A percentile compares a stretch with the other conserved stretches of the same genome.
Conservation (phyloP, 495 filamentous ascomycete genomes). For the Filosporella fistucella region DNA sequence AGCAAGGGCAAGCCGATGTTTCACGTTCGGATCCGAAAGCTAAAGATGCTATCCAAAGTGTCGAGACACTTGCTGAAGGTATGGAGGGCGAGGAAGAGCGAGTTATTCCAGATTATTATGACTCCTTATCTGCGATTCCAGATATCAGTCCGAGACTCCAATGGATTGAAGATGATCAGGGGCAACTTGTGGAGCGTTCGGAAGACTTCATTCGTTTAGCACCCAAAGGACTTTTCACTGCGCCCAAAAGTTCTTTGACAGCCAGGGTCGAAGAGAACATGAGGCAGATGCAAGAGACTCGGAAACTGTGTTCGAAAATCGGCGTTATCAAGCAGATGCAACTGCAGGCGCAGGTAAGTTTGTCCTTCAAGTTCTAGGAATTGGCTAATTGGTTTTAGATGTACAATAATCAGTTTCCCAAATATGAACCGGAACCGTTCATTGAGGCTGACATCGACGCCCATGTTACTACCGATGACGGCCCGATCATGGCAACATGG, state of each 20-base stretch:
- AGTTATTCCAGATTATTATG: slow-evolving; percentile 88
- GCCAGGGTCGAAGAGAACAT: slow-evolving; percentile 85
- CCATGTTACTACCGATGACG: slow-evolving; percentile 81
- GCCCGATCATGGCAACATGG: slow-evolving; percentile 77
- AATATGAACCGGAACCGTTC: slow-evolving; percentile 92
- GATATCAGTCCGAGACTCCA: slow-evolving; percentile 69
- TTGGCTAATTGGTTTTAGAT: slow-evolving; percentile 52
- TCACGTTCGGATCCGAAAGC: slow-evolving; percentile 32
- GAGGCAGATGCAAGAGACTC: slow-evolving; percentile 91
- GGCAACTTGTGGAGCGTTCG: slow-evolving; percentile 77
- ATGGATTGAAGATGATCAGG: slow-evolving; percentile 85
- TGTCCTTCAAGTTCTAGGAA: slow-evolving; percentile 11
- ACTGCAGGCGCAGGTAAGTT: slow-evolving; percentile 82
- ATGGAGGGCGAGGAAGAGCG: slow-evolving; percentile 82
- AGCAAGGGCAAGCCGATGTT: slow-evolving; percentile 45
- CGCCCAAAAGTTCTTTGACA: slow-evolving; percentile 74
- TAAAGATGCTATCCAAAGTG: slow-evolving; percentile 42
- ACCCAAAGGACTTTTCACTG: slow-evolving; percentile 66
- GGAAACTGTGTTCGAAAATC: slow-evolving; percentile 94
- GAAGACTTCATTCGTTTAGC: slow-evolving; percentile 77
- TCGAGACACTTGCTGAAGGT: slow-evolving; percentile 81
- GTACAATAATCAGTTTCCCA: slow-evolving; percentile 97
- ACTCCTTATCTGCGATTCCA: slow-evolving; percentile 78
- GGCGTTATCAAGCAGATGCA: slow-evolving; percentile 99
- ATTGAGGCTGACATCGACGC: slow-evolving; percentile 78